Evolutionary conservation across 75 land plant species (phyloP).

Genomic region (Ceratopteris richardii): DNA sequence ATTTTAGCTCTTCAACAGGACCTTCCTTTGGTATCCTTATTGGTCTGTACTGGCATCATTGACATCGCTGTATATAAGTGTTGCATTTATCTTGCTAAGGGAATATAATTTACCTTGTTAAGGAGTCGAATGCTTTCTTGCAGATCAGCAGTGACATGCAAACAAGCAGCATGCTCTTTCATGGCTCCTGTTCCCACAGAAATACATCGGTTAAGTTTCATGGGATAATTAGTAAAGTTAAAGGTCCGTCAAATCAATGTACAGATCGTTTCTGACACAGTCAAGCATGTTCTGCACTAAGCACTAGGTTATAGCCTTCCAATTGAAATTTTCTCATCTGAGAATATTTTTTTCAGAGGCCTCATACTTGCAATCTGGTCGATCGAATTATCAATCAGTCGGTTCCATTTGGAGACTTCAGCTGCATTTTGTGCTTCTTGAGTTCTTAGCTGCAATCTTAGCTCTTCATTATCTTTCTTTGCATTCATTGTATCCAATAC

Average conservation of each 20-base stretch:
- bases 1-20: background rate
- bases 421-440: constrained; percentile 18
- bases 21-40: background rate
- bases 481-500: constrained; percentile 24
- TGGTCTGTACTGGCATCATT: background rate
- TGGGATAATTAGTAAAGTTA: background rate
- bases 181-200: constrained; percentile 7
- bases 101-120: background rate
- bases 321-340: background rate
- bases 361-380: constrained; percentile 29
- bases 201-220: background rate
- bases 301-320: too few species aligned
- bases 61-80: background rate
- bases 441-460: constrained; percentile 13
- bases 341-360: background rate
- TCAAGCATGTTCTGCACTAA: background rate
- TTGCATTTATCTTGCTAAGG: background rate
- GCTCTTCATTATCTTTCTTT: constrained; percentile 17
- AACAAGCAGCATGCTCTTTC: constrained; percentile 7
- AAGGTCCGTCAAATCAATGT: background rate
- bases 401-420: constrained; percentile 18
- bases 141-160: constrained; percentile 2
- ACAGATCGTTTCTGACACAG: too few species aligned
- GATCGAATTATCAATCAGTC: constrained; percentile 11
- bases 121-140: background rate